Base-by-base conservation (phyloP, 306 rosid species). In the Coriaria nepalensis region DNA sequence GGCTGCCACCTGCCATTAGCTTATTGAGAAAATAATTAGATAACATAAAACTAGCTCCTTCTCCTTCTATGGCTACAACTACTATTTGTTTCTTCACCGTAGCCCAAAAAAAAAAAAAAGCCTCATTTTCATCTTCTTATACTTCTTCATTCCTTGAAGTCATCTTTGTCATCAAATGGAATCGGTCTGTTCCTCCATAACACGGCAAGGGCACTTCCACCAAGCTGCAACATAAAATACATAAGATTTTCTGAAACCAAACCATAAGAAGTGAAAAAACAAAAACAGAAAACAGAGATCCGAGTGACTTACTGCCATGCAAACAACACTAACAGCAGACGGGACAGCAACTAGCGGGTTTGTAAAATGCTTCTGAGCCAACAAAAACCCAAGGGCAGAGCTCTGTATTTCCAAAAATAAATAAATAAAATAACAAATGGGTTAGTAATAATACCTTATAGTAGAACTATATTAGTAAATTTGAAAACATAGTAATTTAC, bases 341-440 rank as follows among this genome's bases (percentile, higher is more conserved):
- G 98, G 98, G 68, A 81, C 93, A 7, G 95, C 83, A 6, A 90
- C 94, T 14, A 85, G 82, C 12, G 98, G 94, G 49, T 90, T 85
- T 29, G 81, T 64, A 44, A 85, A 90, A 73, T 85, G 98, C 71
- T 82, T 90, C 67, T 90, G 92, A 68, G 97, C 97, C 49, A 90
- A 94, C 39, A 79, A 73, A 74, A 84, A 85, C 13, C 98, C 98
- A 9, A 90, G 90, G 37, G 94, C 95, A 45, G 97, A 90, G 71
- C 97, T 84, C 97, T 81, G 86, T n/a, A n/a, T n/a, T n/a, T n/a
- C n/a, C 63, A 40, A 33, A 64, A 54, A 70, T 13, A 37, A 37
- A 49, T 56, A 20, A 36, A 55, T 9, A 37, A 13, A n/a, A n/a
- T n/a, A n/a, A n/a, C n/a, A n/a, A n/a, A n/a, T n/a, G n/a, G n/a